Conservation (phyloP, 179 eudicot species). For the Silene coronaria region DNA sequence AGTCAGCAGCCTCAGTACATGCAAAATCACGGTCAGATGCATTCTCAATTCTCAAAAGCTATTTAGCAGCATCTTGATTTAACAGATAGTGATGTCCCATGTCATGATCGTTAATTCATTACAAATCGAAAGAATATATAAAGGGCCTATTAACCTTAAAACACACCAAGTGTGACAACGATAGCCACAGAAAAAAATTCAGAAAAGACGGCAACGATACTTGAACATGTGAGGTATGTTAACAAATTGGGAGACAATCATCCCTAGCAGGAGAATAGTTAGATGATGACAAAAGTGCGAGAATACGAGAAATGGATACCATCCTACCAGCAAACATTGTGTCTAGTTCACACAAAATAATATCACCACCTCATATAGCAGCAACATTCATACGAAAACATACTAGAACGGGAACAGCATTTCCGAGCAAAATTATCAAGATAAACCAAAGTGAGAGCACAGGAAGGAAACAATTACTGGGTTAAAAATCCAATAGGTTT, state of each 20-base stretch:
- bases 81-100: neutral
- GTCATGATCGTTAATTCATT: neutral
- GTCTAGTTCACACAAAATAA: neutral
- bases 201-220: neutral
- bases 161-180: neutral
- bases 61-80: neutral
- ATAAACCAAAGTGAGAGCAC: too few relatives aligned
- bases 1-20: too few relatives aligned
- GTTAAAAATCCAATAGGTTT: constrained; percentile 6
- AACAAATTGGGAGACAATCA: neutral
- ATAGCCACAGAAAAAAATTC: neutral
- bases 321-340: neutral
- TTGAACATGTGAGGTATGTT: constrained; percentile 7
- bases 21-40: too few relatives aligned
- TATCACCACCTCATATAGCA: neutral
- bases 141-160: neutral
- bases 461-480: too few relatives aligned
- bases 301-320: neutral
- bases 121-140: neutral
- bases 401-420: too few relatives aligned
- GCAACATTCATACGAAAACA: neutral
- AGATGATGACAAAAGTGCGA: neutral
- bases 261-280: neutral
- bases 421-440: too few relatives aligned
- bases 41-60: too few relatives aligned